These are phyloP conservation scores for Ogataea allantospora DNA, from an alignment of 805 yeast genomes.

Conservation along the genomic window DNA sequence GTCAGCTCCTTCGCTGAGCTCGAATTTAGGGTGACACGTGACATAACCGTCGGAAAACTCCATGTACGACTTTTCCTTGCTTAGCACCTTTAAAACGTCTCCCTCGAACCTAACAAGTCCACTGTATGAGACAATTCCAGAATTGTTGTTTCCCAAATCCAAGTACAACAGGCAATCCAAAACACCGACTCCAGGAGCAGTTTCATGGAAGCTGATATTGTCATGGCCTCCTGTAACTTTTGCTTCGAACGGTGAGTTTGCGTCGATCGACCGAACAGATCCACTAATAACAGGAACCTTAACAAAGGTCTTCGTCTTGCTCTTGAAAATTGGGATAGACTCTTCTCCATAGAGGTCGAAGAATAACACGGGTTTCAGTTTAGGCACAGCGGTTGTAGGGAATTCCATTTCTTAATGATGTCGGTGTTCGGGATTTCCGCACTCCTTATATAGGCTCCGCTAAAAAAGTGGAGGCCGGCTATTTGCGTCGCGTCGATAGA, in stretches of 20 bases:
- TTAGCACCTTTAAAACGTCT: slow-evolving; percentile 36
- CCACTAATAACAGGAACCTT: slow-evolving; percentile 37
- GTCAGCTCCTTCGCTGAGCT: slow-evolving; percentile 41
- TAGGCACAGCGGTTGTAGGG: slow-evolving; percentile 24
- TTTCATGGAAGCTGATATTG: slow-evolving; percentile 39
- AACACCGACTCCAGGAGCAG: slow-evolving; percentile 28
- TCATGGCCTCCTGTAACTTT: slow-evolving; percentile 44
- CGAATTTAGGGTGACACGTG: slow-evolving; percentile 45
- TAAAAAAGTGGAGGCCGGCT: neutral
- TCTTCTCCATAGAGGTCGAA: slow-evolving; percentile 37
- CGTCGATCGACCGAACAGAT: slow-evolving; percentile 37
- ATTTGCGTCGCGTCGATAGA: slow-evolving; percentile 7
- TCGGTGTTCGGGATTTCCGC: neutral
- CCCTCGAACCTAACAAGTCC: slow-evolving; percentile 47
- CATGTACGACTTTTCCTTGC: slow-evolving; percentile 31
- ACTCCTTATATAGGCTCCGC: slow-evolving; percentile 3
- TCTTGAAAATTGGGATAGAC: slow-evolving; percentile 30
- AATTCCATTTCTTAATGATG: slow-evolving; percentile 5
- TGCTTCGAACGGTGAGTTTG: slow-evolving; percentile 39
- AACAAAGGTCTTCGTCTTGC: slow-evolving; percentile 27
- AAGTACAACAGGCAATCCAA: slow-evolving; percentile 53
- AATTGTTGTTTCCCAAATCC: slow-evolving; percentile 28
- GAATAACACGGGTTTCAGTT: slow-evolving; percentile 38
- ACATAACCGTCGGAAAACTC: slow-evolving; percentile 48
- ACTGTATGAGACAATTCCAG: slow-evolving; percentile 44